Evolutionary conservation across 352 stramenopile genomes (phyloP).

Genomic region (Pythium phragmitis): DNA sequence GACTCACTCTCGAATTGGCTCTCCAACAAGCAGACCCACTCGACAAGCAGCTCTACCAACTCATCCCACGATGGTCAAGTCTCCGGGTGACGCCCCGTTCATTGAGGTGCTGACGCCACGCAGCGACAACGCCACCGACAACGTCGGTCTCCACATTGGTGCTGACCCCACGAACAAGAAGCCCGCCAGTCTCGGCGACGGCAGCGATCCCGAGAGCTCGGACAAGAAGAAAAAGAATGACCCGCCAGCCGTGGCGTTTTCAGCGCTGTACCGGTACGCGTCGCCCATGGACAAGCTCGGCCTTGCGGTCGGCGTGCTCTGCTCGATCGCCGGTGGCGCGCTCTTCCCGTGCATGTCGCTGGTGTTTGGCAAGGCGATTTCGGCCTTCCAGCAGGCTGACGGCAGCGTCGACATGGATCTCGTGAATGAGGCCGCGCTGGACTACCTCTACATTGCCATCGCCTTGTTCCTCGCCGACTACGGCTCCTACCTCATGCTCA

Average conservation of each 20-base stretch:
- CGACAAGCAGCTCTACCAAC: background rate
- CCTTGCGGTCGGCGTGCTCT: constrained; percentile 2
- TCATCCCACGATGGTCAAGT: background rate
- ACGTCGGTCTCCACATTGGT: background rate
- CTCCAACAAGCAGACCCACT: background rate
- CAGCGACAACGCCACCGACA: background rate
- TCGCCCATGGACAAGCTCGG: constrained; percentile 2
- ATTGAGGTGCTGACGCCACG: constrained; percentile 1
- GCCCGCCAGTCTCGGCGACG: background rate
- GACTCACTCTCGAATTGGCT: constrained; percentile 6
- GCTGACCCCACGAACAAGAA: background rate
- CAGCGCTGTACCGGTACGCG: constrained; percentile 7
- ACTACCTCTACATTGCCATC: constrained; percentile 28
- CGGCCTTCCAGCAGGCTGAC: constrained; percentile 8
- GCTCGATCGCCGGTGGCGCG: constrained; percentile 1
- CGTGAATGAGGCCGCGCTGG: constrained; percentile 12
- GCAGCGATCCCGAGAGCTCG: background rate
- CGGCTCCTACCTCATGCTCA: constrained; percentile 33
- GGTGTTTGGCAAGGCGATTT: constrained; percentile 10
- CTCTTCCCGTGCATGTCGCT: constrained; percentile 7
- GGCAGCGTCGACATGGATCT: constrained; percentile 1
- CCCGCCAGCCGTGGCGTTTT: background rate
- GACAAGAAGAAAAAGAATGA: constrained; percentile 1
- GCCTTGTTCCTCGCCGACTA: constrained; percentile 31
- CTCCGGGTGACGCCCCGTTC: background rate